Evolutionary conservation across 441 rosid species (phyloP).

Genomic region (Theobroma grandiflorum): DNA sequence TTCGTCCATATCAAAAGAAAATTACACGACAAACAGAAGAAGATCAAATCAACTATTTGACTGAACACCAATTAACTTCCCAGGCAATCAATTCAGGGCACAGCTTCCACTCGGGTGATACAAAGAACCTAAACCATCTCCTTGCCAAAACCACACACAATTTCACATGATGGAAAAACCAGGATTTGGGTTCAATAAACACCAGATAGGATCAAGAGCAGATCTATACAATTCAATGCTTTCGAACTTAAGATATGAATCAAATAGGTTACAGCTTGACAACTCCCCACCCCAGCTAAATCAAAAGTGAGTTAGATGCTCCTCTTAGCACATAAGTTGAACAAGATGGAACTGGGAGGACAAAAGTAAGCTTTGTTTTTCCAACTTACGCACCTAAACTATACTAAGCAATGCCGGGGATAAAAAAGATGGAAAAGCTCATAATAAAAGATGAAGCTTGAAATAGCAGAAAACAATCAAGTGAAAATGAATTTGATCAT

Average conservation of each 20-base stretch:
- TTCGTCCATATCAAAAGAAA: slow-evolving; percentile 34
- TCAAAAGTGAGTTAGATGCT: neutral
- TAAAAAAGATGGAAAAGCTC: neutral
- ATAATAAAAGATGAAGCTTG: neutral
- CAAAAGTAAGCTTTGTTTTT: neutral
- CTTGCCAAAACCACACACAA: neutral
- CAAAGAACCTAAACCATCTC: neutral
- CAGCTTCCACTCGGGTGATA: neutral
- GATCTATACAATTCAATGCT: neutral
- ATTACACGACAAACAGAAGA: neutral
- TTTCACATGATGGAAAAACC: too few species aligned
- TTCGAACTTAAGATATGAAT: neutral
- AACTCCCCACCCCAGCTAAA: slow-evolving; percentile 7
- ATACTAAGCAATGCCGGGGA: slow-evolving; percentile 5
- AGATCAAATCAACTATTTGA: neutral
- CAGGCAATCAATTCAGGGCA: slow-evolving; percentile 1
- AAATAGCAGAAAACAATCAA: neutral
- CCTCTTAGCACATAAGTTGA: neutral
- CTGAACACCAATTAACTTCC: slow-evolving; percentile 2
- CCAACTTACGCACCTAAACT: neutral
- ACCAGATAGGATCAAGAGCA: slow-evolving; percentile 13
- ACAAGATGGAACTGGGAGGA: neutral
- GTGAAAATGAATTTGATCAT: neutral
- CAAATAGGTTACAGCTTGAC: neutral
- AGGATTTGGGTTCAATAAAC: neutral